Base-by-base conservation (phyloP, 108 stramenopile species). In the Fistulifera pelliculosa region DNA sequence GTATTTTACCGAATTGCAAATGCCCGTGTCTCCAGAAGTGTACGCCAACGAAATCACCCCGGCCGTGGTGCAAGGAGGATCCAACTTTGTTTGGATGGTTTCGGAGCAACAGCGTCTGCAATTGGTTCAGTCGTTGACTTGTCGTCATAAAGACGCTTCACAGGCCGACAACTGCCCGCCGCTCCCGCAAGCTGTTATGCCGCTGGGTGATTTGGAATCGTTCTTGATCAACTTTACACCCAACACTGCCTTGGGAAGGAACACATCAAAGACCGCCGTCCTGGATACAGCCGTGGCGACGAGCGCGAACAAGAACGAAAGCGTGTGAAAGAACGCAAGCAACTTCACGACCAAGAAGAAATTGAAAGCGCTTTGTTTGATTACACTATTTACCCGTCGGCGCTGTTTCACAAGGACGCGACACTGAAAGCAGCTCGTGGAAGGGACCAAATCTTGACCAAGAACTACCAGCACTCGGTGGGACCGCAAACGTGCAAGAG, bases 351-450 rank as follows among this genome's bases (percentile, higher is more conserved):
- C 38, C 84, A 86, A 52, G 85, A 90, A 42, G 89, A 90, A 48
- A 90, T 90, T 21, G 89, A 85, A 62, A 84, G 83, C 58, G 89
- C 89, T 25, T 62, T 90, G 22, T 90, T 90, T 66, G 89, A 90
- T 45, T 90, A 86, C 58, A 90, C 89, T 0, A 75, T 90, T 57
- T 90, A 90, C 41, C 89, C 89, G 23, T 69, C 89, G 18, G 89
- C 89, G 10, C 65, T 90, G 1, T 84, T 90, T 66, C 84, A 78
- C 39, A 90, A 90, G 70, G 89, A 90, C 53, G 89, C 89, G 11
- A 90, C 89, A 23, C 52, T 90, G 48, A 86, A 84, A 71, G 84
- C 89, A 7, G 85, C 82, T 12, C 67, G 89, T 16, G 78, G 75
- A 23, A 72, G 84, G 27, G 89, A 90, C 65, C 71, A 61, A 26